phyloP scores from a whole-genome alignment of 2,329 filamentous ascomycete species.

The Alternaria metachromatica region DNA sequence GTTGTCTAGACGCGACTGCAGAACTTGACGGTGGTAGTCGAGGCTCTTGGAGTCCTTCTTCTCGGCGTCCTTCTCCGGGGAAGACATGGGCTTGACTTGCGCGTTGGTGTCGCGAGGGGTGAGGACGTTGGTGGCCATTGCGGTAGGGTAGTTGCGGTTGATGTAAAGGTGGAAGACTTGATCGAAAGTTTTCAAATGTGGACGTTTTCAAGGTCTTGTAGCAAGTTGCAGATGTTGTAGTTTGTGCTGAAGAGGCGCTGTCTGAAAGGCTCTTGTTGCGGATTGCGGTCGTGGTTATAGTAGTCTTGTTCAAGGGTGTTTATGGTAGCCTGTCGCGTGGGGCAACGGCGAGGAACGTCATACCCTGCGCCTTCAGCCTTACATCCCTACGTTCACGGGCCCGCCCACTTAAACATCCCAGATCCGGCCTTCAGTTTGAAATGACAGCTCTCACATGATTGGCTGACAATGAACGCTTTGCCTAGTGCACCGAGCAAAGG shows the following conservation, averaged over 20 bases:
- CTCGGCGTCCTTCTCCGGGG: constrained; percentile 33
- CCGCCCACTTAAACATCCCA: neutral
- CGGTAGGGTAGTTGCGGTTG: neutral
- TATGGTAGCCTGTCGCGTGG: constrained; percentile 15
- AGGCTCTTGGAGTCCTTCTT: constrained; percentile 54
- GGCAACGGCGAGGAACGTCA: constrained; percentile 23
- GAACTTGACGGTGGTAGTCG: constrained; percentile 78
- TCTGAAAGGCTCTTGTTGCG: neutral
- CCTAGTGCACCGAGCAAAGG: neutral
- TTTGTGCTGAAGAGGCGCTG: neutral
- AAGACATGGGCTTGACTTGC: constrained; percentile 35
- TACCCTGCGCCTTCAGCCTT: constrained; percentile 1
- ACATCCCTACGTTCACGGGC: constrained; percentile 1
- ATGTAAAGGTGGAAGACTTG: neutral
- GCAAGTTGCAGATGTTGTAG: neutral
- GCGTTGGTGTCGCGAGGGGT: constrained; percentile 71
- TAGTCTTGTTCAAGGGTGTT: constrained; percentile 12
- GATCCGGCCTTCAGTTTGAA: neutral
- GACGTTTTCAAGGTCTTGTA: neutral
- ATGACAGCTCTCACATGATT: neutral
- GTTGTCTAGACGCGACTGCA: constrained; percentile 74
- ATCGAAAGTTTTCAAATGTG: neutral
- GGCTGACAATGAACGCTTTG: neutral
- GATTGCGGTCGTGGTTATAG: constrained; percentile 8
- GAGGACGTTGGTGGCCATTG: constrained; percentile 68